Evolutionary conservation across 2,329 filamentous ascomycete genomes (phyloP), one percentile per base, ranked within the genome.

Genomic region (Huntiella savannae): DNA sequence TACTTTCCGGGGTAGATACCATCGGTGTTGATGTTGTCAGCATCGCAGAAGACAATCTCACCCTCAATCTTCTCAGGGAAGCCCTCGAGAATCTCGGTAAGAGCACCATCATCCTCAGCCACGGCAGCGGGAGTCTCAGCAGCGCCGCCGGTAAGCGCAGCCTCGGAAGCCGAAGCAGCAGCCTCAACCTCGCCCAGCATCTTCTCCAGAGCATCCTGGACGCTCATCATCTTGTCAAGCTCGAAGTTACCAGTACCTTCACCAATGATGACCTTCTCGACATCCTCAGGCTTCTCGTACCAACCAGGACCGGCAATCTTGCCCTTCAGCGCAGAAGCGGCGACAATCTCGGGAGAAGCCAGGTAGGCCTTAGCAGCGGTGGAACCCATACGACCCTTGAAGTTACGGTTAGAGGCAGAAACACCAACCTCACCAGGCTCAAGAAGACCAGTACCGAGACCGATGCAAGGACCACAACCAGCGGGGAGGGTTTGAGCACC

Each of bases 371-470:
- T 77, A 0, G 85, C 82, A 4, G 82, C 75, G 2, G 72, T 76
- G 11, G 73, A 79, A 3, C 87, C 87, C 82, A 95, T 92, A 2
- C 87, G 75, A 0, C 86, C 87, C 61, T 87, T 86, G 68, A 87
- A 95, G 60, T 94, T 94, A 8, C 87, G 70, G 65, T 95, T 95
- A 44, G 70, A 77, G 0, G 85, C 83, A 50, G 71, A 78, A 54
- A 95, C 87, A 16, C 86, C 86, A 7, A 86, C 77, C 63, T 95
- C 86, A n/a, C 82, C 84, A 2, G 74, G 70, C 59, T 95, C 79
- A 1, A 94, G 70, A 0, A 94, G 67, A 34, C 87, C 87, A 10
- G 56, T 58, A 6, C 81, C 84, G 0, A 93, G 70, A 5, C 87
- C 87, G 51, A 96, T 95, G 56, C 88, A 95, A 0, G 82, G 79